Evolutionary conservation across 345 rosid genomes (phyloP), one percentile per base, ranked within the genome.

Genomic region (Capsella bursapastoris): DNA sequence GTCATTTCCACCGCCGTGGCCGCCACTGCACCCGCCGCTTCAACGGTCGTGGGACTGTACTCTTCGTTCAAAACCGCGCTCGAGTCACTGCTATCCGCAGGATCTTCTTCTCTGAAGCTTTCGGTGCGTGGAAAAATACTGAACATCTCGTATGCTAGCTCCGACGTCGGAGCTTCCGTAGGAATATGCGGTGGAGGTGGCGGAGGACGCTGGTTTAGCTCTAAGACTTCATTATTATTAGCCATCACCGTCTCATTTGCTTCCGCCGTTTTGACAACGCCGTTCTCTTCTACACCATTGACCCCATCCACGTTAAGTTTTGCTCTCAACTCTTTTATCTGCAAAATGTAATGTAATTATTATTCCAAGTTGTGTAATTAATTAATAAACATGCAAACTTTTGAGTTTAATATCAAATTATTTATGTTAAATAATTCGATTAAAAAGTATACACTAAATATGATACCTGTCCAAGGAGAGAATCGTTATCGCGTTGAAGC

Each of bases 21-120:
- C 38, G 67, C 76, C 8, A 44, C 66, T 8, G 52, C 61, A 4
- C 28, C 51, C 2, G 61, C 64, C 47, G 60, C 37, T 38, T 40
- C 73, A 6, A 29, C 80, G 18, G 62, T 32, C 5, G 37, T 44
- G 7, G 81, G 73, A 59, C 81, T 79, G 82, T 85, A 86, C 57
- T 90, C 93, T 35, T 90, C 97, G 70, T 87, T 94, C 63, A 95
- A 76, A 78, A 95, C 87, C 4, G 97, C 99, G 51, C 98, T 89
- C 6, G 98, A 89, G 74, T 90, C 98, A 53, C 82, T 73, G 41
- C 81, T 78, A 53, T 92, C 96, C 0, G 99, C 87, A 4, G 93
- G 87, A 72, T 91, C 96, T 22, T 91, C 96, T 22, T 92, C 97
- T 38, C 70, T 68, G 8, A 79, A 79, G 29, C 61, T 79, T 5